A percentile compares a stretch with the other conserved stretches of the same genome.
Evolutionary conservation across 1,284 basidiomycete genomes (phyloP).

Genomic region (Golubevia sp.): DNA sequence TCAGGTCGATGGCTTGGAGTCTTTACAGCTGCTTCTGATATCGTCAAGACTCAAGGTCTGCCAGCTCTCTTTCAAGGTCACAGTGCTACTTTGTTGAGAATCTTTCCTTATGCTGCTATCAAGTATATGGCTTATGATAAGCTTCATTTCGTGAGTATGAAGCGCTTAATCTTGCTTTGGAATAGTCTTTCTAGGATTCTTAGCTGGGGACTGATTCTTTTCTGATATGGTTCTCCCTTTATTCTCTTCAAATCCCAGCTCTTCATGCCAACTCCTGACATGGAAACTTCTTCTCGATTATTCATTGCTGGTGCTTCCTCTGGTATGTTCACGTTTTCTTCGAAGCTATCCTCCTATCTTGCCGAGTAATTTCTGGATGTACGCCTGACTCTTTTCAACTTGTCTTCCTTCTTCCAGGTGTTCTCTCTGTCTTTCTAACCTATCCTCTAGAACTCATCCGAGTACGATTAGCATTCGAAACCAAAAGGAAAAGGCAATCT

Average conservation of each 20-base stretch:
- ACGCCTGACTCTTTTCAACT: not conserved
- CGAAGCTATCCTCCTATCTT: not conserved
- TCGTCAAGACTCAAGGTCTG: slow-evolving; percentile 75
- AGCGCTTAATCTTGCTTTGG: too few species aligned
- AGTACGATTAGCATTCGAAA: slow-evolving; percentile 91
- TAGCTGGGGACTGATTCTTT: slow-evolving; percentile 9
- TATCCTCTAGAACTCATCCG: slow-evolving; percentile 95
- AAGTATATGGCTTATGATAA: slow-evolving; percentile 98
- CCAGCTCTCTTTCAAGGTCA: slow-evolving; percentile 92
- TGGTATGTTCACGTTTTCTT: slow-evolving; percentile 66
- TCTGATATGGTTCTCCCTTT: not conserved
- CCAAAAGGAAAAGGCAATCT: slow-evolving; percentile 64
- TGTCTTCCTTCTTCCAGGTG: slow-evolving; percentile 67
- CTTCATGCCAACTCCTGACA: slow-evolving; percentile 80
- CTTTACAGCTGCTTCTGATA: slow-evolving; percentile 77
- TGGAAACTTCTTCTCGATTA: slow-evolving; percentile 79
- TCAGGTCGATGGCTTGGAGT: slow-evolving; percentile 83
- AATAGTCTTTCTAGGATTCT: too few species aligned
- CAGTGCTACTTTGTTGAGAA: slow-evolving; percentile 76
- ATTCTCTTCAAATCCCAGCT: slow-evolving; percentile 44
- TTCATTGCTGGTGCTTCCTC: slow-evolving; percentile 87
- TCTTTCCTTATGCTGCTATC: slow-evolving; percentile 94
- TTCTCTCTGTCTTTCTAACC: slow-evolving; percentile 84
- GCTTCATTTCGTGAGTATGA: slow-evolving; percentile 71
- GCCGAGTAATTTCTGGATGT: not conserved